Percentiles rank a stretch among this genome's conserved stretches.
phyloP scores from a whole-genome alignment of 495 filamentous ascomycete genomes.

The Podospora fimiseda region DNA sequence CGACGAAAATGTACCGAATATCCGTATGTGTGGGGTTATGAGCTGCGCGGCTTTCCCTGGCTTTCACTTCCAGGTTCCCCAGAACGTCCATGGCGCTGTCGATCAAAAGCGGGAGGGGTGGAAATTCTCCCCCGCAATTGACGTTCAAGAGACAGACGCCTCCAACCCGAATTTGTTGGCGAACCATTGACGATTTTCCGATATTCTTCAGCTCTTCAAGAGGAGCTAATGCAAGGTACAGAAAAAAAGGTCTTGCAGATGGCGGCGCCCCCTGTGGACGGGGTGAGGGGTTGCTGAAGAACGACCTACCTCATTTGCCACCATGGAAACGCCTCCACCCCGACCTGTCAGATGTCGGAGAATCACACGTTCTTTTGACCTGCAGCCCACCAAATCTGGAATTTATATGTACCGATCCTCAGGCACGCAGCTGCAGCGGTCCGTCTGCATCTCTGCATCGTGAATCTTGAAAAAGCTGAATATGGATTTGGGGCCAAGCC shows the following conservation, averaged over 20 bases:
- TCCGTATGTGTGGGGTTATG: too few relatives aligned
- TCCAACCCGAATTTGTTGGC: not conserved
- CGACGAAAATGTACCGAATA: too few relatives aligned
- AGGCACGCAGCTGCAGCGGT: constrained; percentile 1
- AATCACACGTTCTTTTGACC: not conserved
- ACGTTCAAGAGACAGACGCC: not conserved
- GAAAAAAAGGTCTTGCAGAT: not conserved
- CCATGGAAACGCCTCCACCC: not conserved
- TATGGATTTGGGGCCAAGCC: too few relatives aligned
- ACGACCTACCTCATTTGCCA: not conserved
- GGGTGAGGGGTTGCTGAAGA: not conserved
- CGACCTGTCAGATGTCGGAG: not conserved
- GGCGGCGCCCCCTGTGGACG: not conserved
- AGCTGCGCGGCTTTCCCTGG: not conserved
- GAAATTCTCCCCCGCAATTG: constrained; percentile 2
- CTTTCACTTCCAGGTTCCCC: not conserved
- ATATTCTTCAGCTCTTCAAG: too few relatives aligned
- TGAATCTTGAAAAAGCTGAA: too few relatives aligned
- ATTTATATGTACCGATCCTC: not conserved
- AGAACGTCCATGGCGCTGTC: constrained; percentile 1
- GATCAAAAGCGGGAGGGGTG: constrained; percentile 6
- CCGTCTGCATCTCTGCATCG: not conserved
- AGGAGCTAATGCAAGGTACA: not conserved
- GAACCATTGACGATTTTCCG: not conserved
- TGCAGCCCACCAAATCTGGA: not conserved